phyloP scores from a whole-genome alignment of 176 grass and related monocot species.

The Coix lacrymajobi region DNA sequence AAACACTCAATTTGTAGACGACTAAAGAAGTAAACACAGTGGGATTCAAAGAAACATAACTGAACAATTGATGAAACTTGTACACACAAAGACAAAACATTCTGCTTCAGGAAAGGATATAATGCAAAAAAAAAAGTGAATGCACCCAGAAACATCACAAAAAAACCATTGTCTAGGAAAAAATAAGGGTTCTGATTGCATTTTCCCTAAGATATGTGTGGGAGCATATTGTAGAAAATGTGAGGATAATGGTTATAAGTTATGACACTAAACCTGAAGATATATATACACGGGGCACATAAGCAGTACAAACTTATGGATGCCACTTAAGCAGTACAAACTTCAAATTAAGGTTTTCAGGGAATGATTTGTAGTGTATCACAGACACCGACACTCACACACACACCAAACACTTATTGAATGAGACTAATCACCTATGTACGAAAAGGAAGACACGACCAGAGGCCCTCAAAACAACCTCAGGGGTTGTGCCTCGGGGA shows the following conservation, averaged over 20 bases:
- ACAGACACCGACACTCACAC: too few relatives aligned
- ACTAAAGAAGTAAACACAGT: neutral
- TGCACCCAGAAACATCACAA: neutral
- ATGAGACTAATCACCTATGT: too few relatives aligned
- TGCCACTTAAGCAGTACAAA: neutral
- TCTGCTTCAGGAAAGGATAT: neutral
- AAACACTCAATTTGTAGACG: neutral
- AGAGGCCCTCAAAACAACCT: too few relatives aligned
- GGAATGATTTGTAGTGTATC: neutral
- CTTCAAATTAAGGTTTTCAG: neutral
- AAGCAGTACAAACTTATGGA: neutral
- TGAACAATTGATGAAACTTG: neutral
- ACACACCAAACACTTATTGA: too few relatives aligned
- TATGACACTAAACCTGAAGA: neutral
- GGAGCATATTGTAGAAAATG: neutral
- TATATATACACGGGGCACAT: neutral
- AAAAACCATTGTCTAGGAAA: neutral
- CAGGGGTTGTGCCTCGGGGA: too few relatives aligned
- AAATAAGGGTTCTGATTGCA: neutral
- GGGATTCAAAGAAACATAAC: conserved; percentile 16
- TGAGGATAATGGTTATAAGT: neutral
- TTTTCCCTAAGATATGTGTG: neutral
- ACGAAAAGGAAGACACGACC: too few relatives aligned
- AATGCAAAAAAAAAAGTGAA: neutral
- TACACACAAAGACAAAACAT: neutral